Percentiles rank a stretch among this genome's conserved stretches.
Conservation (phyloP, 129 eudicot species). For the Rutidosis leptorrhynchoides region DNA sequence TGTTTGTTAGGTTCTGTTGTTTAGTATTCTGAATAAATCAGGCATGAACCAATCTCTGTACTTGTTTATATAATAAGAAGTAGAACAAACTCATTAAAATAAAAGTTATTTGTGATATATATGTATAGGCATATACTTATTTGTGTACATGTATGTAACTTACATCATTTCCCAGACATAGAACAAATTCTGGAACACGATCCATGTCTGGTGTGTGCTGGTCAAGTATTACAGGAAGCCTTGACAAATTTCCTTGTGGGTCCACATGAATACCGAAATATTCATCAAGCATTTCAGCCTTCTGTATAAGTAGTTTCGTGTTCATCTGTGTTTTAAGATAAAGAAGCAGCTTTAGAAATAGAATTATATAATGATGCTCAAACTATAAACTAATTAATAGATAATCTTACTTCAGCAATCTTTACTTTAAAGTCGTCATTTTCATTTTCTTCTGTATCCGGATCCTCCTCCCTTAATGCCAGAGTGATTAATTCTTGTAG, state of each 20-base stretch:
- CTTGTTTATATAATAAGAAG: too few species aligned
- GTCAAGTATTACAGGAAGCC: conserved; percentile 94
- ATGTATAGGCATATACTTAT: neutral
- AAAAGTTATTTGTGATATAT: neutral
- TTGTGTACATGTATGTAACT: conserved; percentile 13
- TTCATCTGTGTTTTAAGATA: conserved; percentile 57
- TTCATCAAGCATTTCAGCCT: conserved; percentile 82
- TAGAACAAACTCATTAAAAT: neutral
- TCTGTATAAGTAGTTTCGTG: conserved; percentile 54
- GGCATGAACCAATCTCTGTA: too few species aligned
- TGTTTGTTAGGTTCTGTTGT: too few species aligned
- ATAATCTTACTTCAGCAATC: conserved; percentile 66
- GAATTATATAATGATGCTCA: neutral
- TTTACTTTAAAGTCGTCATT: conserved; percentile 61
- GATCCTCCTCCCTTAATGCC: conserved; percentile 87
- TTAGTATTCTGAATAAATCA: neutral
- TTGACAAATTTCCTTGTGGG: conserved; percentile 61
- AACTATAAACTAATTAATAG: conserved; percentile 7
- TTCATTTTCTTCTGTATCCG: conserved; percentile 51
- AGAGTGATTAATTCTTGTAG: conserved; percentile 57
- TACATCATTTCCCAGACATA: conserved; percentile 94
- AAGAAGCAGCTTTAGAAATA: conserved; percentile 8
- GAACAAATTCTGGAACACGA: conserved; percentile 81
- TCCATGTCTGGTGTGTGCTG: conserved; percentile 99
- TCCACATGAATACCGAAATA: conserved; percentile 74